phyloP scores from a whole-genome alignment of 148 eudicot genomes.

The Cornus florida region DNA sequence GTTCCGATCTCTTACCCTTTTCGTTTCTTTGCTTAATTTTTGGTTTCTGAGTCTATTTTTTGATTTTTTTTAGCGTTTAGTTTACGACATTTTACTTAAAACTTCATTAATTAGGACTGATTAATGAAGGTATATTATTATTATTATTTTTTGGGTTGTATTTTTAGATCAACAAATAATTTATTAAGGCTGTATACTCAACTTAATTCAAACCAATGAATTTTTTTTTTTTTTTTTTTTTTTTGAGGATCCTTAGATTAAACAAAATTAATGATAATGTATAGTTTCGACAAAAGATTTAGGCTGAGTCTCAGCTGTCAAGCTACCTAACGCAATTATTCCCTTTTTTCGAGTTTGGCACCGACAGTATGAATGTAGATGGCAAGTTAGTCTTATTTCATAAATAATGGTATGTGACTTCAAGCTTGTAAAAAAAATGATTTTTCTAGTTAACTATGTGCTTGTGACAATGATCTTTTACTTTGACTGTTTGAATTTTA shows the following conservation, averaged over 20 bases:
- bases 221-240: too few species aligned
- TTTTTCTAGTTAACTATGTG: too few species aligned
- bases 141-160: not conserved
- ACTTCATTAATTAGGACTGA: not conserved
- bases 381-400: not conserved
- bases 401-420: slow-evolving; percentile 2
- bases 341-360: too few species aligned
- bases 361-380: not conserved
- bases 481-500: too few species aligned
- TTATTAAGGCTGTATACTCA: too few species aligned
- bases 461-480: too few species aligned
- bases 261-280: too few species aligned
- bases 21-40: not conserved
- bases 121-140: not conserved
- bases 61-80: not conserved
- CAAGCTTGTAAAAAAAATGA: not conserved
- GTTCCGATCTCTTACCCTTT: slow-evolving; percentile 21
- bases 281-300: too few species aligned
- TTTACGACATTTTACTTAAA: not conserved
- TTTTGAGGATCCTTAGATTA: too few species aligned
- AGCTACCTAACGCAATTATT: too few species aligned
- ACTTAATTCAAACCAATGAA: too few species aligned
- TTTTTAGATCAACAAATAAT: not conserved
- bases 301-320: not conserved
- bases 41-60: not conserved